phyloP scores from a whole-genome alignment of 1,139 yeast genomes.

The Saccharomyces hybrid region DNA sequence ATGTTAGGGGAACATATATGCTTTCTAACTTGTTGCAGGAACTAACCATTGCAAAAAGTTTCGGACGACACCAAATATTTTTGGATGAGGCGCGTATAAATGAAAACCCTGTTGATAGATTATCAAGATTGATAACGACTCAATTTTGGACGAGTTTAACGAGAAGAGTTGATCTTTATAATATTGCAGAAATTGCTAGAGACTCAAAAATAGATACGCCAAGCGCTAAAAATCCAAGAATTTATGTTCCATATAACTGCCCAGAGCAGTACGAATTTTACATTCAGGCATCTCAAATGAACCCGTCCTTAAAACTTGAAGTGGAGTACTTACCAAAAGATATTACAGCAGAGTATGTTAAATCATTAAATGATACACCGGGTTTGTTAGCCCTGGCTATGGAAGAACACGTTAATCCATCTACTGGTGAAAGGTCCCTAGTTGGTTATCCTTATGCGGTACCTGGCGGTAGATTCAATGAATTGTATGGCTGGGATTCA shows the following conservation, averaged over 20 bases:
- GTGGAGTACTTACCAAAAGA: slow-evolving; percentile 60
- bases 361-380: slow-evolving; percentile 72
- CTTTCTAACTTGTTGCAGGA: slow-evolving; percentile 83
- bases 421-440: slow-evolving; percentile 41
- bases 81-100: slow-evolving; percentile 76
- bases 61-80: slow-evolving; percentile 69
- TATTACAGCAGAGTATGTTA: slow-evolving; percentile 62
- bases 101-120: slow-evolving; percentile 80
- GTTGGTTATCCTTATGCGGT: slow-evolving; percentile 82
- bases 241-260: slow-evolving; percentile 68
- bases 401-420: slow-evolving; percentile 41
- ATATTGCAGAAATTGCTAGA: slow-evolving; percentile 59
- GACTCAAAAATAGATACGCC: slow-evolving; percentile 72
- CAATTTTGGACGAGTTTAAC: slow-evolving; percentile 81
- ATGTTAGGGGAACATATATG: slow-evolving; percentile 86
- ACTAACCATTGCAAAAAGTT: slow-evolving; percentile 73
- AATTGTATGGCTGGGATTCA: slow-evolving; percentile 96
- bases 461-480: slow-evolving; percentile 97
- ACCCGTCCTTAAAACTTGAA: slow-evolving; percentile 58
- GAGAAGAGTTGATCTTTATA: slow-evolving; percentile 55
- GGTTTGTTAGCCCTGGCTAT: slow-evolving; percentile 82
- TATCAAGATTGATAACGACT: slow-evolving; percentile 64
- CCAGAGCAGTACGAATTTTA: slow-evolving; percentile 70
- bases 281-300: slow-evolving; percentile 41
- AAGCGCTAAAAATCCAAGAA: slow-evolving; percentile 48